Base-by-base conservation (phyloP, 2,329 filamentous ascomycete genomes). In the Claviceps cyperi region DNA sequence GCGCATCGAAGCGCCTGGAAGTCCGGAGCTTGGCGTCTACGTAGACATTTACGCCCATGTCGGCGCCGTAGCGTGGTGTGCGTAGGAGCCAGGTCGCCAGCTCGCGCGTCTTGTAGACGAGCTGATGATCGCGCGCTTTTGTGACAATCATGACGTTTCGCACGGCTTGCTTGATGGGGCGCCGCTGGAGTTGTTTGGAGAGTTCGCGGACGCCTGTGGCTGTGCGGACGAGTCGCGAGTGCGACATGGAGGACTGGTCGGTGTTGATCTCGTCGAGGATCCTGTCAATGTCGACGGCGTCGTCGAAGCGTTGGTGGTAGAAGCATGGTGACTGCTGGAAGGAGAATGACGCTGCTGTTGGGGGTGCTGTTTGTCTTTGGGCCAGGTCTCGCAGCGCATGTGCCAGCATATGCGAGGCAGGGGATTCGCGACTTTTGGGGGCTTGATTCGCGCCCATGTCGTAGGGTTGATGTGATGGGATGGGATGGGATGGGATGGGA, bases 101-200 rank as follows among this genome's bases (percentile, higher is more conserved):
- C 64, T 98, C 89, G 52, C 86, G 79, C 1, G 92, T 98, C 57
- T 96, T 74, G 57, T 85, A 79, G 36, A 98, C 91, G 15, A 98
- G 76, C 58, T 87, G 81, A 62, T 98, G 97, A 69, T 98, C 92
- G 55, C 92, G 81, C 21, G 92, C 92, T 69, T 97, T 98, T 54
- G 92, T 98, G 56, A 98, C 87, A 60, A 98, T 95, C 92, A 98
- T 97, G 61, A 98, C 80, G 64, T 88, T 96, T 61, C 80, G 81
- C 45, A 98, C 90, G 11, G 90, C 90, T 57, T 90, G 83, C 68
- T 86, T 92, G 66, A 97, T 88, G 21, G 92, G 91, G 40, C 88
- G 80, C 50, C 91, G 81, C 69, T 95, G 91, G 52, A 98, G 75
- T 69, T 97, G 92, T 67, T 94, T 91, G 15, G 89, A 94, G 13